Evolutionary conservation across 345 rosid species (phyloP), one percentile per base, ranked within the genome.

Genomic region (Pugionium cornutum): DNA sequence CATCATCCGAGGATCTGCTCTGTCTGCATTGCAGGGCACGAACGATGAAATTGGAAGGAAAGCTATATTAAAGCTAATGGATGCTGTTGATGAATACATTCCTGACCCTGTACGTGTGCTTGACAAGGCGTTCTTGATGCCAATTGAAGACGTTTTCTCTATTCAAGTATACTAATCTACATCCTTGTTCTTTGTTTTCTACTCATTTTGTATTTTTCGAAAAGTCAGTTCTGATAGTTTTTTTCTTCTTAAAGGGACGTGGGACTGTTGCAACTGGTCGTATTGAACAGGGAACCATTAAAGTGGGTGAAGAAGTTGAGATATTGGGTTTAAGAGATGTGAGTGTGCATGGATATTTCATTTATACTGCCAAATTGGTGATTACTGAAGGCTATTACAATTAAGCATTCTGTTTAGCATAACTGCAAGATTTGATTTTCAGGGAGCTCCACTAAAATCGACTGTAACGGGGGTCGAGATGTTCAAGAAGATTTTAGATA

Each of bases 241-340:
- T 62, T 45, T 54, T 51, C n/a, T 62, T 27, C 56, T 75, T 58
- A 75, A 55, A 91, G 96, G 96, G 97, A 26, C 94, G 97, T 75
- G 97, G 96, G 72, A 91, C 97, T 58, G 94, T 91, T 81, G 86
- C 94, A 25, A 88, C 97, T 30, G 97, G 97, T 18, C 94, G 94
- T 80, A 84, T 91, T 41, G 94, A 91, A 63, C 96, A 88, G 76
- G 97, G 97, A 34, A 85, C 82, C 55, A 80, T 91, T 30, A 91
- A 91, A 82, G 96, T 91, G 67, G 97, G 97, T 51, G 97, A 91
- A 62, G 96, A 91, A 83, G 96, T 91, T 70, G 97, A 91, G 67
- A 52, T 91, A 58, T 80, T 88, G 84, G 97, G 97, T 27, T 78
- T 88, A 63, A 79, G 35, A 37, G 41, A 37, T 4, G 41, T 37